Evolutionary conservation across 1,139 yeast genomes (phyloP).

Genomic region (Kodamaea arcana): DNA sequence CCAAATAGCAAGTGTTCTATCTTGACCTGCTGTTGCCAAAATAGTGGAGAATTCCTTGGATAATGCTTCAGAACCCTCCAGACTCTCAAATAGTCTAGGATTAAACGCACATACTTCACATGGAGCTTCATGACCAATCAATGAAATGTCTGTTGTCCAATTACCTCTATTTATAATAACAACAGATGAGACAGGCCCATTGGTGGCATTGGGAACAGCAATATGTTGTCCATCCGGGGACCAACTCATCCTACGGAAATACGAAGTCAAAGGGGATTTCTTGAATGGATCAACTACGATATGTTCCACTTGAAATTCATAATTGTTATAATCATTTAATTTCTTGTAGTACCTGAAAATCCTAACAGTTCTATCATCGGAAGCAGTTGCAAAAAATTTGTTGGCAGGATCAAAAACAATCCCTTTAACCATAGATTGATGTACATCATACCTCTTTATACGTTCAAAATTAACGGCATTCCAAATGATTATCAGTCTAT

Average conservation of each 20-base stretch:
- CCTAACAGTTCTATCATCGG: conserved; percentile 89
- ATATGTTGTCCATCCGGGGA: conserved; percentile 97
- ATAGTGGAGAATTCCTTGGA: conserved; percentile 37
- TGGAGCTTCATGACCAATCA: conserved; percentile 95
- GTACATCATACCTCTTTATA: conserved; percentile 83
- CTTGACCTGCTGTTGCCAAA: conserved; percentile 79
- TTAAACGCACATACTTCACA: conserved; percentile 91
- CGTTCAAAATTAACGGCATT: conserved; percentile 88
- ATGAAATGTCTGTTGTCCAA: conserved; percentile 85
- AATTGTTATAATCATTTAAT: conserved; percentile 57
- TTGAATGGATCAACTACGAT: conserved; percentile 79
- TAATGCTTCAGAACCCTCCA: conserved; percentile 8
- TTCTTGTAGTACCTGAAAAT: conserved; percentile 78
- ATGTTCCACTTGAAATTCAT: conserved; percentile 83
- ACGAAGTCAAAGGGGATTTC: conserved; percentile 87
- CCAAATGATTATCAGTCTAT: conserved; percentile 90
- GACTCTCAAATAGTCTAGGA: conserved; percentile 57
- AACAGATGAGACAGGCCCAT: conserved; percentile 91
- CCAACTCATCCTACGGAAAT: conserved; percentile 91
- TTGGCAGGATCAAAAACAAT: conserved; percentile 97
- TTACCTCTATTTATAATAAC: conserved; percentile 85
- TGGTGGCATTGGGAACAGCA: conserved; percentile 95
- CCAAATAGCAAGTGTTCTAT: conserved; percentile 69
- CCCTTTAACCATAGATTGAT: conserved; percentile 94
- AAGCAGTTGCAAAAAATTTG: conserved; percentile 93